A percentile compares a stretch with the other conserved stretches of the same genome.
These are phyloP conservation scores for Globisporangium apiculatum DNA, from an alignment of 352 stramenopile genomes.

Conservation along the genomic window DNA sequence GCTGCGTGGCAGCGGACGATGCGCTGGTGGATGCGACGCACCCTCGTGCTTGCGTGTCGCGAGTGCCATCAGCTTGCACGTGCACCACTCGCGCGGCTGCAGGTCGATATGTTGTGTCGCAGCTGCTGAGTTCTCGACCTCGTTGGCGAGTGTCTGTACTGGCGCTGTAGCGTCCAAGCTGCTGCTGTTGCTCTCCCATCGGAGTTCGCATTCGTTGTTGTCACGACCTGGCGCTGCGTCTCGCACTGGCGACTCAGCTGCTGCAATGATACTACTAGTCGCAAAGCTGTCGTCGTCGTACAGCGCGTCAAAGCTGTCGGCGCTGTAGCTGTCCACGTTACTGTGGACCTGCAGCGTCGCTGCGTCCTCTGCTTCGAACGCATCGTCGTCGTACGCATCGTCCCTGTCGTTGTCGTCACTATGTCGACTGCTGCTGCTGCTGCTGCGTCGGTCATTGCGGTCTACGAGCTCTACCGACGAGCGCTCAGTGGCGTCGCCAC, in stretches of 20 bases:
- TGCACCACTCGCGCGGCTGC: not conserved
- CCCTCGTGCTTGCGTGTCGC: not conserved
- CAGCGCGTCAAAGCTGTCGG: not conserved
- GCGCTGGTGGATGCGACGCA: too few relatives aligned
- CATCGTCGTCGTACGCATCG: not conserved
- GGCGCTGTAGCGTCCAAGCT: too few relatives aligned
- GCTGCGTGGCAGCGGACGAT: not conserved
- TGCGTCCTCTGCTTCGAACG: conserved; percentile 9
- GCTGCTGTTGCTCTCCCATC: not conserved
- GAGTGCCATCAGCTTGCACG: conserved; percentile 3
- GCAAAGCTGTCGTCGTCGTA: conserved; percentile 4
- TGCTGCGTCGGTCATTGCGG: too few relatives aligned
- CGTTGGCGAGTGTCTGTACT: not conserved
- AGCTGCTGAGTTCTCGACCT: too few relatives aligned
- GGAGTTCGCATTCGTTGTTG: not conserved
- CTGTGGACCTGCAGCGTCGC: too few relatives aligned
- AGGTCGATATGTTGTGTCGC: not conserved
- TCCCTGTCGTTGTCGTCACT: too few relatives aligned
- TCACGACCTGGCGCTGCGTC: too few relatives aligned
- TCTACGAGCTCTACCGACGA: too few relatives aligned
- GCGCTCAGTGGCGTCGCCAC: not conserved
- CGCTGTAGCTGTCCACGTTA: not conserved
- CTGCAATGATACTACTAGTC: not conserved
- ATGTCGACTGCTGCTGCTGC: too few relatives aligned
- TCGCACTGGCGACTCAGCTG: not conserved